Percentiles rank a stretch among this genome's conserved stretches.
Evolutionary conservation across 1,284 basidiomycete species (phyloP).

Genomic region (Exsudoporus floridanus): DNA sequence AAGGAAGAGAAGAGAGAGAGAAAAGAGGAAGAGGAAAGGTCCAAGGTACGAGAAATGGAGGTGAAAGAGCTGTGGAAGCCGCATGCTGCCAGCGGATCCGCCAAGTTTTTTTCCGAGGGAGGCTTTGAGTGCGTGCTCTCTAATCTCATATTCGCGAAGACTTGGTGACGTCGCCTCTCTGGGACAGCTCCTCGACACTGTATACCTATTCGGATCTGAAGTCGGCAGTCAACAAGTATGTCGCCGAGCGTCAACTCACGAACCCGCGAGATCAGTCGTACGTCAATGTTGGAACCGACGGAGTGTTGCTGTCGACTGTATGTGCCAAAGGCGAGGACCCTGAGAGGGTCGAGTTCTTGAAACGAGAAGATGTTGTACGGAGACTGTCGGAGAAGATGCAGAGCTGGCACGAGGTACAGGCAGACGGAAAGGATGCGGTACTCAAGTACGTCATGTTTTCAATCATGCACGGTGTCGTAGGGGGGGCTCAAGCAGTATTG

Average conservation of each 20-base stretch:
- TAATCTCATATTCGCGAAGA: neutral
- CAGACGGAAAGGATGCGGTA: constrained; percentile 50
- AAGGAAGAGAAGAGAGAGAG: constrained; percentile 52
- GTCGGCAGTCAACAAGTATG: constrained; percentile 59
- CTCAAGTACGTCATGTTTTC: constrained; percentile 48
- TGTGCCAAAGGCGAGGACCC: constrained; percentile 44
- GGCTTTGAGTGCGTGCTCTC: constrained; percentile 50
- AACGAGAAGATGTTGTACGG: constrained; percentile 66
- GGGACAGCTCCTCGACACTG: constrained; percentile 48
- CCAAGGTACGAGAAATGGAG: constrained; percentile 47
- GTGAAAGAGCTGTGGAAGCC: constrained; percentile 79
- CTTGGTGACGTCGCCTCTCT: constrained; percentile 1
- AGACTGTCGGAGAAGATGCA: constrained; percentile 66
- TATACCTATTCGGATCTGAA: constrained; percentile 60
- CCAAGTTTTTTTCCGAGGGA: constrained; percentile 61
- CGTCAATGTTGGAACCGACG: constrained; percentile 62
- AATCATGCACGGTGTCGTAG: neutral
- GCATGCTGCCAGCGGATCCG: constrained; percentile 44
- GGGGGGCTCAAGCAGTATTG: constrained; percentile 1
- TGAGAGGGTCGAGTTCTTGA: constrained; percentile 53
- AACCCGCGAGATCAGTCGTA: constrained; percentile 67
- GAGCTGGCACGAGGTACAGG: constrained; percentile 62
- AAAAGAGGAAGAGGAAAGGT: constrained; percentile 47
- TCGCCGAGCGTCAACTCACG: constrained; percentile 59
- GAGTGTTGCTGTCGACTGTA: constrained; percentile 48